These are phyloP conservation scores for Acacia acuminata DNA, from an alignment of 306 rosid species.

Conservation along the genomic window DNA sequence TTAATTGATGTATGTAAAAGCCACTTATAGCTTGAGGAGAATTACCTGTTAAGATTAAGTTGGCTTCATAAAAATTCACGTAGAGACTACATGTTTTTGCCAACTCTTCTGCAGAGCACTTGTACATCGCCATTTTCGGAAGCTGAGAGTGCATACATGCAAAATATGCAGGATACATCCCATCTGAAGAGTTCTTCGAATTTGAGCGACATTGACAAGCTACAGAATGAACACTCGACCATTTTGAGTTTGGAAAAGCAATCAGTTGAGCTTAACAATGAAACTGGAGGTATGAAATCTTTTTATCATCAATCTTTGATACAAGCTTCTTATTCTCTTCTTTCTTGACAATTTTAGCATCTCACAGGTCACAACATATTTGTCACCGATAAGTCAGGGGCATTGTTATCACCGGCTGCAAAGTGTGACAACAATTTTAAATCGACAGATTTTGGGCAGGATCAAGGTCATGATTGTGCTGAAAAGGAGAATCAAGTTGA, in stretches of 20 bases:
- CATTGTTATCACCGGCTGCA: slow-evolving; percentile 40
- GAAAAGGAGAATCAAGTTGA: slow-evolving; percentile 41
- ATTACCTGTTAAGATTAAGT: slow-evolving; percentile 36
- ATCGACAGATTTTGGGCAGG: slow-evolving; percentile 34
- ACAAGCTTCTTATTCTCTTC: slow-evolving; percentile 20
- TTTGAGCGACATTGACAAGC: slow-evolving; percentile 40
- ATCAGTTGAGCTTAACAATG: slow-evolving; percentile 32
- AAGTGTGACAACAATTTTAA: slow-evolving; percentile 35
- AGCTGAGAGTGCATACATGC: slow-evolving; percentile 59
- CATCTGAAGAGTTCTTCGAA: slow-evolving; percentile 51
- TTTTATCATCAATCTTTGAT: neutral
- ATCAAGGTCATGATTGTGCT: slow-evolving; percentile 35
- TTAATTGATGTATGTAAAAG: slow-evolving; percentile 2
- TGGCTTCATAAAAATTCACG: slow-evolving; percentile 46
- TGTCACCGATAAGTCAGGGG: slow-evolving; percentile 53
- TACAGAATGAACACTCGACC: slow-evolving; percentile 35
- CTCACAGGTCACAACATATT: neutral
- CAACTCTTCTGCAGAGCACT: slow-evolving; percentile 63
- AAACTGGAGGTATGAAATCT: slow-evolving; percentile 46
- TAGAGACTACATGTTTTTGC: slow-evolving; percentile 47
- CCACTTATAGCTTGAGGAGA: slow-evolving; percentile 33
- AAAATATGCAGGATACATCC: slow-evolving; percentile 60
- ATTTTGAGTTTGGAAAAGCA: slow-evolving; percentile 21
- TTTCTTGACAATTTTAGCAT: neutral
- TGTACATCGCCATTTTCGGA: slow-evolving; percentile 58